Base-by-base conservation (phyloP, 2,329 filamentous ascomycete species). In the Aspergillus pseudonomiae region DNA sequence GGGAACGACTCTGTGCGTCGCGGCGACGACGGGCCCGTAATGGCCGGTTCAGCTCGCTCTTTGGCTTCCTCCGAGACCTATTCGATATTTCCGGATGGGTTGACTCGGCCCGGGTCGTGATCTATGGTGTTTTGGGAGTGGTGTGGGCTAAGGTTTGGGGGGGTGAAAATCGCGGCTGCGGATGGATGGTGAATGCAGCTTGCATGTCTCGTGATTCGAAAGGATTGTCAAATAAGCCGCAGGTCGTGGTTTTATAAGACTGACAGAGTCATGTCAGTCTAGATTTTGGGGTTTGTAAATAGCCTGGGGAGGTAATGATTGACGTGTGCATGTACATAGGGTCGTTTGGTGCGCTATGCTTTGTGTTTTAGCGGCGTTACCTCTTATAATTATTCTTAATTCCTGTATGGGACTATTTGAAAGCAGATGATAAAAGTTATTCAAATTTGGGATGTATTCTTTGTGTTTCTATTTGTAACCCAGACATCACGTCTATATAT, bases 181-280 rank as follows among this genome's bases (percentile, higher is more conserved):
- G 86, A 78, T 67, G 77, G 67, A 81, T 90, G 81, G 82, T 90
- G 3, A 90, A 90, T 77, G 87, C 88, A 16, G 84, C 86, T 46
- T 75, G 75, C 65, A 79, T 80, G 71, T 78, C 79, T 69, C 70
- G 73, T 28, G 73, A 74, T 57, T 75, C 73, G 6, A 76, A 75
- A n/a, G 64, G 67, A 50, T 65, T 81, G 60, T 67, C 69, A 43
- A 80, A 81, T 60, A 72, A 73, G 32, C 78, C 79, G 12, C 74
- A 76, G 54, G 77, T 80, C 21, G 73, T 81, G 53, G 67, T 63
- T 24, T 46, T 70, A 59, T 70, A 67, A 50, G 39, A 36, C 16
- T 1, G n/a, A n/a, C 2, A 36, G 30, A 28, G 14, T 39, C 32
- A 14, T 39, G 16, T 34, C 12, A n/a, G 39, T 41, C 14, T 48